These are phyloP conservation scores for Melanopsichium pennsylvanicum DNA, from an alignment of 1,284 basidiomycete species.

Conservation along the genomic window DNA sequence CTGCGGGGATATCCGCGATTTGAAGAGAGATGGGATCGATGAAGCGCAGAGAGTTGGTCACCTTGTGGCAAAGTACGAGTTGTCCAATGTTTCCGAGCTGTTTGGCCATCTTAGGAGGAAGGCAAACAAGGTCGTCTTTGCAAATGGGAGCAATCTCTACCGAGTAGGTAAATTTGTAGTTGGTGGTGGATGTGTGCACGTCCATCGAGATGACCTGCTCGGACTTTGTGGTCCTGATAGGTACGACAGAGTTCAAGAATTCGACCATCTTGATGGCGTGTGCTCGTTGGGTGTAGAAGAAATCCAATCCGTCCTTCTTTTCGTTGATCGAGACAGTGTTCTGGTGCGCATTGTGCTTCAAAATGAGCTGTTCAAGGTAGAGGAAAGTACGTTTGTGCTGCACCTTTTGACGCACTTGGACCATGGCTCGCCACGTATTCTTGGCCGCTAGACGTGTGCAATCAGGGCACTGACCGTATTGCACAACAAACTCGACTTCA, in stretches of 20 bases:
- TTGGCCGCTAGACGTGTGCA: slow-evolving; percentile 94
- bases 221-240: slow-evolving; percentile 84
- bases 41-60: slow-evolving; percentile 89
- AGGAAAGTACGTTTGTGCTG: slow-evolving; percentile 94
- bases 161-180: slow-evolving; percentile 97
- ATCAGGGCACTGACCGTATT: slow-evolving; percentile 93
- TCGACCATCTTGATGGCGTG: slow-evolving; percentile 98
- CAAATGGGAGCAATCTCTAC: slow-evolving; percentile 96
- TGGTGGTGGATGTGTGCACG: slow-evolving; percentile 88
- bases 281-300: slow-evolving; percentile 89
- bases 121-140: slow-evolving; percentile 94
- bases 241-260: slow-evolving; percentile 86
- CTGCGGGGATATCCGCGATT: slow-evolving; percentile 78
- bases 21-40: slow-evolving; percentile 89
- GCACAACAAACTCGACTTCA: slow-evolving; percentile 93
- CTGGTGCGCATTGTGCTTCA: slow-evolving; percentile 96
- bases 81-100: slow-evolving; percentile 85
- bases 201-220: slow-evolving; percentile 93
- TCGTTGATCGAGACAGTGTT: slow-evolving; percentile 93
- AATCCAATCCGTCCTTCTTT: slow-evolving; percentile 92
- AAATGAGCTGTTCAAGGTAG: slow-evolving; percentile 94
- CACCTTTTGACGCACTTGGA: slow-evolving; percentile 93
- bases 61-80: slow-evolving; percentile 84
- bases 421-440: slow-evolving; percentile 96
- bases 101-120: slow-evolving; percentile 83